Base-by-base conservation (phyloP, 2,329 filamentous ascomycete species). In the Beauveria scarabaeidicola region DNA sequence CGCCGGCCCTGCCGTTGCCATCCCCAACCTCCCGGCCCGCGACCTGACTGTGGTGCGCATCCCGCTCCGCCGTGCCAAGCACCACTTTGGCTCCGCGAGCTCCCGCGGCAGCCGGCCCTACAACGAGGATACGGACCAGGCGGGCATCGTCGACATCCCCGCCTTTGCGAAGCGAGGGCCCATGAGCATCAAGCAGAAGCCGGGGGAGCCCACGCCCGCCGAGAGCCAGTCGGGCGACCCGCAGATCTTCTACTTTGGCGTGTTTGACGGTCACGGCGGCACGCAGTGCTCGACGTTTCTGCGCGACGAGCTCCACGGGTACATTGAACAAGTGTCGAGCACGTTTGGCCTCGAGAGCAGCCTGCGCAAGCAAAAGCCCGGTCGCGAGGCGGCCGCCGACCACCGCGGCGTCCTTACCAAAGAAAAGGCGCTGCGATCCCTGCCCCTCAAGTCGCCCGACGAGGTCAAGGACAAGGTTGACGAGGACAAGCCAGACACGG, bases 191-290 rank as follows among this genome's bases (percentile, higher is more conserved):
- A 75, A 72, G 52, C 79, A 78, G 64, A 78, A 74, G 44, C 72
- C 75, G 25, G 82, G 78, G 63, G 85, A 85, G 73, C 85, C 82
- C 53, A 90, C 82, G 25, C 84, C 80, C 10, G 90, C 90, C 6
- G 89, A 90, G 61, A 89, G 87, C 64, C 84, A 89, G 1, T 89
- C 84, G 63, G 93, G 93, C 2, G 93, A 97, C 69, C 93, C 93
- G 1, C 93, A 97, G 70, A 87, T 97, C 38, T 99, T 99, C 73
- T 99, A 97, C 73, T 99, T 97, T 79, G 92, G 84, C 1, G 86
- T 97, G 1, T 99, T 97, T 69, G 94, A 99, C 73, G 94, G 94
- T 3, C 94, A 99, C 75, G 94, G 94, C 10, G 94, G 94, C 21
- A 82, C 78, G 21, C 89, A 96, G 71, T 97, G 94, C 72, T 91